Evolutionary conservation across 148 eudicot species (phyloP).

Genomic region (Rhododendron ferrugineum): DNA sequence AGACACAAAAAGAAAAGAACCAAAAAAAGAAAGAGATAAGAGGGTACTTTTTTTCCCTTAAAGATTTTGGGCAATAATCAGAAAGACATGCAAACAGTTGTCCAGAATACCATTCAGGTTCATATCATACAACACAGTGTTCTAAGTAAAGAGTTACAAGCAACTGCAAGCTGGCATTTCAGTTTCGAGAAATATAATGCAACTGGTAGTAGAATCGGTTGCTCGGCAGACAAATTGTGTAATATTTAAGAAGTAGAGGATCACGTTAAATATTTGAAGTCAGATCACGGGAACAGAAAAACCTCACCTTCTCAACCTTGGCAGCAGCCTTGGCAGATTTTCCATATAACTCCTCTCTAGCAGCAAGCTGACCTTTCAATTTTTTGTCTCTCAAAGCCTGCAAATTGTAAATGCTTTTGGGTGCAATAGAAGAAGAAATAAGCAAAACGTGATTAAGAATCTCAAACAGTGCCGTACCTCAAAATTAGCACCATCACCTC

Average conservation of each 20-base stretch:
- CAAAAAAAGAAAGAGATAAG: not conserved
- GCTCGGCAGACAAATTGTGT: not conserved
- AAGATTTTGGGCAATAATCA: not conserved
- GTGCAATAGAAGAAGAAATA: not conserved
- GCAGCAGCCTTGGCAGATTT: slow-evolving; percentile 77
- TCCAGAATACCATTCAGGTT: not conserved
- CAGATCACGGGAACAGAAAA: not conserved
- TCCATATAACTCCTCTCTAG: slow-evolving; percentile 52
- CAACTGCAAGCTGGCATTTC: not conserved
- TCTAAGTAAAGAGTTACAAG: not conserved
- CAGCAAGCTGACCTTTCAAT: slow-evolving; percentile 78
- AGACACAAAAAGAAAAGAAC: not conserved
- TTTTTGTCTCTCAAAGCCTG: slow-evolving; percentile 77
- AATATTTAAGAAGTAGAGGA: not conserved
- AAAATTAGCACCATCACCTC: slow-evolving; percentile 69
- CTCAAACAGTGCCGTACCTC: slow-evolving; percentile 38
- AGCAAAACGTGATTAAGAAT: not conserved
- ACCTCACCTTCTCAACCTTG: slow-evolving; percentile 68
- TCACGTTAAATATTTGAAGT: not conserved
- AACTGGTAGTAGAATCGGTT: not conserved
- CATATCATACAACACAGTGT: not conserved
- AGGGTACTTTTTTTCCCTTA: not conserved
- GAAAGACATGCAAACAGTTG: not conserved
- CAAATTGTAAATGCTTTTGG: slow-evolving; percentile 7
- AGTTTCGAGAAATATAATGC: too few species aligned